Percentiles rank a stretch among this genome's conserved stretches.
phyloP scores from a whole-genome alignment of 495 filamentous ascomycete species.

The Platismatia glauca region DNA sequence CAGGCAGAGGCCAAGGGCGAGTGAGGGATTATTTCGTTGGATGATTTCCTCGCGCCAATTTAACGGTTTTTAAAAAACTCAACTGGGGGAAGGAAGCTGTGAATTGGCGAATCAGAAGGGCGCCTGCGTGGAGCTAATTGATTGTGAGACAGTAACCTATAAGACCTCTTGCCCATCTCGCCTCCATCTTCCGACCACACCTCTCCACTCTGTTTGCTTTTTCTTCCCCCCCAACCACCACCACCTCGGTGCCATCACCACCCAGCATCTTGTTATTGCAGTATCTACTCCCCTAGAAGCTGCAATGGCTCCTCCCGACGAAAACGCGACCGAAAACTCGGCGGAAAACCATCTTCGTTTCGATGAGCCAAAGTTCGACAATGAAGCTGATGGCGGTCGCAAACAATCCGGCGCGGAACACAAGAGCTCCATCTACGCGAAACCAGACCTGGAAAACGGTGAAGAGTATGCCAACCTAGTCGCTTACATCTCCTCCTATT shows the following conservation, averaged over 20 bases:
- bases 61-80: constrained; percentile 14
- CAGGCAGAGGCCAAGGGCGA: no score
- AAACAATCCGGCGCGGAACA: constrained; percentile 17
- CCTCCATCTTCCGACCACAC: background rate
- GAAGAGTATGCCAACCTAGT: constrained; percentile 50
- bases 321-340: constrained; percentile 10
- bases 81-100: constrained; percentile 1
- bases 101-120: constrained; percentile 1
- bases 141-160: constrained; percentile 14
- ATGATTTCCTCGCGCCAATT: constrained; percentile 8
- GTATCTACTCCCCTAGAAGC: constrained; percentile 15
- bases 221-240: background rate
- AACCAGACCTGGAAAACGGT: constrained; percentile 25
- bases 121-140: constrained; percentile 4
- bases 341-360: constrained; percentile 22
- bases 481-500: constrained; percentile 59
- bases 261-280: constrained; percentile 16
- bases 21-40: constrained; percentile 17
- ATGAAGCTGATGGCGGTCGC: constrained; percentile 18
- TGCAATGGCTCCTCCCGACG: constrained; percentile 23
- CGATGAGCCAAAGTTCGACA: constrained; percentile 19
- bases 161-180: constrained; percentile 13
- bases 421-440: constrained; percentile 22
- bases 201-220: constrained; percentile 10
- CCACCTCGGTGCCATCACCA: constrained; percentile 18